These are phyloP conservation scores for Botrytis hyacinthi DNA, from an alignment of 2,329 filamentous ascomycete genomes.

Conservation along the genomic window DNA sequence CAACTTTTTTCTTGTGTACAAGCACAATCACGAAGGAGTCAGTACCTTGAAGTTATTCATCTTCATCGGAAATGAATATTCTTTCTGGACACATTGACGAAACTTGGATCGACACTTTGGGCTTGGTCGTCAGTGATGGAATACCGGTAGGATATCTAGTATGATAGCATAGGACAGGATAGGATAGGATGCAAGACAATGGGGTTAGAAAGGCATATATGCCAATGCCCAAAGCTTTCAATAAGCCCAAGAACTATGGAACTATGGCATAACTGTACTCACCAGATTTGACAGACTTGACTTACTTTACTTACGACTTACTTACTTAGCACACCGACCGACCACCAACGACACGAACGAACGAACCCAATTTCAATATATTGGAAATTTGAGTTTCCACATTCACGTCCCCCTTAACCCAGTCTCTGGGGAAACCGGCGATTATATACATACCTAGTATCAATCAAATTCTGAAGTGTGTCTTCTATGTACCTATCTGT, in stretches of 20 bases:
- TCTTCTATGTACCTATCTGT: not conserved
- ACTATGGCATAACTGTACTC: not conserved
- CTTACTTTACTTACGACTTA: not conserved
- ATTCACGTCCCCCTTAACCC: not conserved
- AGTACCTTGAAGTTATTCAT: not conserved
- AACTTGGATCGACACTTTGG: not conserved
- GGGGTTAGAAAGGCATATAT: not conserved
- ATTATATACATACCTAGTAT: constrained; percentile 2
- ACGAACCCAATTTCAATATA: not conserved
- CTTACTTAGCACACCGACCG: not conserved
- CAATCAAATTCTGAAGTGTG: not conserved
- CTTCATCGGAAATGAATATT: not conserved
- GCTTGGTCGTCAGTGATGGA: not conserved
- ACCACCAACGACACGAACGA: not conserved
- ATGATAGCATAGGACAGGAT: not conserved
- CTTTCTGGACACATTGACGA: not conserved
- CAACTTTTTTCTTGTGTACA: not conserved
- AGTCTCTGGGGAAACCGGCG: constrained; percentile 15
- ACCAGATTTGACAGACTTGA: not conserved
- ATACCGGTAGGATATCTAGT: not conserved
- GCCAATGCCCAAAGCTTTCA: not conserved
- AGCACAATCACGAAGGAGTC: not conserved
- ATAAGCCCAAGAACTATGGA: not conserved
- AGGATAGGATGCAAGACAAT: not conserved
- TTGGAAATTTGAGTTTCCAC: constrained; percentile 7